Conservation (phyloP, 768 basidiomycete genomes). For the Stropharia rugosoannulata region DNA sequence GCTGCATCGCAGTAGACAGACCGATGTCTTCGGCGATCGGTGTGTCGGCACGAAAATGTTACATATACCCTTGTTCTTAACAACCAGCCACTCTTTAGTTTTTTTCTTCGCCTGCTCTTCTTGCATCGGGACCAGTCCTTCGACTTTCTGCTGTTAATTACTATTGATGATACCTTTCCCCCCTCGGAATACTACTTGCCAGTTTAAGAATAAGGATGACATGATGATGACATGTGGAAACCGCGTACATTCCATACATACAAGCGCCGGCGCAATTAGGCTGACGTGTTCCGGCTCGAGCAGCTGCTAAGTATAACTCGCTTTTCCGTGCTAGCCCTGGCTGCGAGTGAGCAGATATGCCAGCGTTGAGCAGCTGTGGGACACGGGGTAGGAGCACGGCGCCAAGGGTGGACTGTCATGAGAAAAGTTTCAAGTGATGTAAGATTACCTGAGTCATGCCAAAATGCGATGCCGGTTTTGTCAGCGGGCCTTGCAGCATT, state of each 20-base stretch:
- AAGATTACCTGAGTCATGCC: slow-evolving; percentile 10
- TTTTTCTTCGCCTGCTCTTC: slow-evolving; percentile 1
- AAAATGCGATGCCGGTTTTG: slow-evolving; percentile 1
- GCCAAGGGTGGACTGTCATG: background rate
- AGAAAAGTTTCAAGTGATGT: background rate
- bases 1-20: slow-evolving; percentile 31
- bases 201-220: background rate
- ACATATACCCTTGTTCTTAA: slow-evolving; percentile 19
- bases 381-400: background rate
- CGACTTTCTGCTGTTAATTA: slow-evolving; percentile 2
- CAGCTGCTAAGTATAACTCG: background rate
- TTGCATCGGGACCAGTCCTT: slow-evolving; percentile 21
- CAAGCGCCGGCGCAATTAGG: background rate
- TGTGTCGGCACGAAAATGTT: slow-evolving; percentile 16
- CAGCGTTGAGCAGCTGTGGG: background rate
- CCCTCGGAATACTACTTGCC: background rate
- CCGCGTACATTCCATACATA: background rate
- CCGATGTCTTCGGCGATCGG: background rate
- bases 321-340: background rate
- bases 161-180: slow-evolving; percentile 21
- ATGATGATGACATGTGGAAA: background rate
- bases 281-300: background rate
- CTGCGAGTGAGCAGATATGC: background rate
- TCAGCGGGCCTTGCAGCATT: background rate
- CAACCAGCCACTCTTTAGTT: slow-evolving; percentile 19